Evolutionary conservation across 2,329 filamentous ascomycete genomes (phyloP).

Genomic region (Lecanicillium sp.): DNA sequence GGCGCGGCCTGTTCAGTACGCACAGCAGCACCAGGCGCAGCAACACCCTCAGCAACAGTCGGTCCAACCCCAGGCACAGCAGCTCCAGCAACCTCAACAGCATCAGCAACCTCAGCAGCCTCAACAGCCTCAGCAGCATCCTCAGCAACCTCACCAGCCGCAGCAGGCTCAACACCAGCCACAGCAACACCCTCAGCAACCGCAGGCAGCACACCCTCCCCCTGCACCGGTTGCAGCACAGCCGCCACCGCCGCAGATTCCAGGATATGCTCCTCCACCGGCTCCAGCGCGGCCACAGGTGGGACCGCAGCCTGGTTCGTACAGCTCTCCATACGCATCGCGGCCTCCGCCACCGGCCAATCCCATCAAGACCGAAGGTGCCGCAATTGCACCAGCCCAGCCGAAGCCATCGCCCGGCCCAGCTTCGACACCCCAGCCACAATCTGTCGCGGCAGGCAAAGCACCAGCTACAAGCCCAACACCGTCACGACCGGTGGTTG

Average conservation of each 20-base stretch:
- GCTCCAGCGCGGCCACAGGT: constrained; percentile 29
- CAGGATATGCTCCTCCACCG: constrained; percentile 30
- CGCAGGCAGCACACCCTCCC: constrained; percentile 19
- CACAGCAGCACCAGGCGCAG: constrained; percentile 20
- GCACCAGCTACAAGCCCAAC: constrained; percentile 21
- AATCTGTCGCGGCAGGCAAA: constrained; percentile 17
- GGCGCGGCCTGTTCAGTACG: constrained; percentile 2
- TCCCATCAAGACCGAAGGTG: constrained; percentile 9
- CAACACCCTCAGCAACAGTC: constrained; percentile 17
- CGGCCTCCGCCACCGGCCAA: constrained; percentile 22
- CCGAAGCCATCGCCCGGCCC: constrained; percentile 4
- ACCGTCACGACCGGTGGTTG: constrained; percentile 33
- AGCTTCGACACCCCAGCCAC: constrained; percentile 14
- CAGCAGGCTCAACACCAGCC: constrained; percentile 19
- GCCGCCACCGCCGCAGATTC: too few relatives aligned
- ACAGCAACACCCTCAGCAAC: constrained; percentile 1
- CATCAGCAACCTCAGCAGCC: constrained; percentile 12
- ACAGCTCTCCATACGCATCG: constrained; percentile 33
- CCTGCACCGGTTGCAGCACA: constrained; percentile 21
- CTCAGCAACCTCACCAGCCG: constrained; percentile 1
- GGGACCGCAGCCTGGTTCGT: constrained; percentile 27
- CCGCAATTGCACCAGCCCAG: constrained; percentile 8
- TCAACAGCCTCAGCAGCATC: background rate
- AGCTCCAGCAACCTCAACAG: constrained; percentile 19
- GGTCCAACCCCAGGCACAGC: constrained; percentile 16